Base-by-base conservation (phyloP, 768 basidiomycete species). In the Pisolithus tinctorius region DNA sequence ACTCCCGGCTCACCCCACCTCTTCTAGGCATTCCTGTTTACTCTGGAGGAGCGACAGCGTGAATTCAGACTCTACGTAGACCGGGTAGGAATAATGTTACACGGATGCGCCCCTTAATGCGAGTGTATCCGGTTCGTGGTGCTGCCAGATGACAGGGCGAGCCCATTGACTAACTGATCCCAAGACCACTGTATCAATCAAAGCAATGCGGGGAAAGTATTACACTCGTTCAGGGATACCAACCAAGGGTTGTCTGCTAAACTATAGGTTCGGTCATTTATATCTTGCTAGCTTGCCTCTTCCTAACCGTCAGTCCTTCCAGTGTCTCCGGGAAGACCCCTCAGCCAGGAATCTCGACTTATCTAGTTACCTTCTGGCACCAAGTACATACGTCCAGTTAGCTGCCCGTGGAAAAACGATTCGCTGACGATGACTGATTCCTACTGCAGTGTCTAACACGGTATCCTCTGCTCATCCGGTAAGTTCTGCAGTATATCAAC, bases 121-220 rank as follows among this genome's bases (percentile, higher is more conserved):
- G 68, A 6, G 78, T 86, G 16, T 97, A 97, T 62, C 81, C 84
- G 78, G 91, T 87, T 49, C 37, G 78, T 62, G 31, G 7, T 26
- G 17, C 30, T 37, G 47, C 7, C 27, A 45, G 8, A 1, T 45
- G 45, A n/a, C 16, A 20, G 8, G 43, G 49, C 3, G 25, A 30
- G 26, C 34, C 42, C 10, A 9, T 38, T n/a, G 16, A 11, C 29
- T 8, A 14, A 14, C 34, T 3, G 36, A 9, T 46, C 47, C 6
- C 55, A 93, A 85, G 82, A 84, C 49, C 97, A 96, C 61, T 97
- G 95, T 55, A 81, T 93, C 49, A 94, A 97, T 56, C 94, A 96
- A 66, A 74, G 72, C 6, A 82, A 74, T 10, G 91, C 87, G 0
- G 86, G 83, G 58, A 86, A 83, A 59, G 79, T 86, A 3, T 71